A percentile compares a stretch with the other conserved stretches of the same genome.
phyloP scores from a whole-genome alignment of 2,329 filamentous ascomycete species.

The Hawksworthiomyces lignivorus region DNA sequence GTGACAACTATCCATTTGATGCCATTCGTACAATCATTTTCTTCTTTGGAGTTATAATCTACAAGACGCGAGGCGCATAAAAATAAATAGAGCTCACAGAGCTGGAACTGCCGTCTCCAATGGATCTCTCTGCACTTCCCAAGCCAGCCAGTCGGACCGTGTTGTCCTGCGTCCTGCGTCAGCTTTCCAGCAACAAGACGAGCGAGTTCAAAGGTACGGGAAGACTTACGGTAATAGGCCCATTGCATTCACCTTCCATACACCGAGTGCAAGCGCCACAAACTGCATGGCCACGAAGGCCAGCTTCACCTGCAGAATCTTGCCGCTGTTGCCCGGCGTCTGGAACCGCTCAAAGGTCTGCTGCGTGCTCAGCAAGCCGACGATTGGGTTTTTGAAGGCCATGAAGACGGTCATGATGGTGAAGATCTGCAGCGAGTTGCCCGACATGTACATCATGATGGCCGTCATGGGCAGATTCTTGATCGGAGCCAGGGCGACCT shows the following conservation, averaged over 20 bases:
- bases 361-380: constrained; percentile 75
- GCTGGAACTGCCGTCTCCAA: constrained; percentile 59
- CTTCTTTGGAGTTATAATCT: too few species aligned
- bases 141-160: constrained; percentile 93
- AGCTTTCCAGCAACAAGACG: constrained; percentile 4
- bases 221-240: constrained; percentile 73
- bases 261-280: constrained; percentile 70
- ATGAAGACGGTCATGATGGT: constrained; percentile 99
- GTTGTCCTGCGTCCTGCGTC: constrained; percentile 60
- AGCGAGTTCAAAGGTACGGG: neutral
- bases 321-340: constrained; percentile 64
- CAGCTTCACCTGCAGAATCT: constrained; percentile 75
- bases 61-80: too few species aligned
- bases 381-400: constrained; percentile 93
- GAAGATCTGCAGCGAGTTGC: constrained; percentile 96
- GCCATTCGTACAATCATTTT: too few species aligned
- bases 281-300: constrained; percentile 85
- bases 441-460: constrained; percentile 99
- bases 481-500: constrained; percentile 84
- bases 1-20: too few species aligned
- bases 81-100: constrained; percentile 29
- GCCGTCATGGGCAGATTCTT: constrained; percentile 97
- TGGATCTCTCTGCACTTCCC: constrained; percentile 70
- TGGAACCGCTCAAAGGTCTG: constrained; percentile 88
- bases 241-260: constrained; percentile 98